These are phyloP conservation scores for Tricholoma furcatifolium DNA, from an alignment of 768 basidiomycete species.

Conservation along the genomic window DNA sequence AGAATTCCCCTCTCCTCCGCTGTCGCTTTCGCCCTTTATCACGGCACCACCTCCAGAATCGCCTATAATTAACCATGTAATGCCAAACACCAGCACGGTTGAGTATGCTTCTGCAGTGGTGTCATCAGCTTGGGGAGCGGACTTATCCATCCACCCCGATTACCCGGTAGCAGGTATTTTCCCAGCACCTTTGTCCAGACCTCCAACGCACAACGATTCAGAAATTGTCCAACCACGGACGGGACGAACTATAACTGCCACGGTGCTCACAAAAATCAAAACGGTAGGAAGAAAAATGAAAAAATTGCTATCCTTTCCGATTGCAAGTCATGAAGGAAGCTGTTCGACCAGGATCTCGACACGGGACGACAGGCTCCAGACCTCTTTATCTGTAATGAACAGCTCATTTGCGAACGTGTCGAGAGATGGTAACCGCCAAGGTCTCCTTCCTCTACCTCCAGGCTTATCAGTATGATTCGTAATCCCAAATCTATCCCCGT, in stretches of 20 bases:
- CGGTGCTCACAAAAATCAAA: conserved; percentile 22
- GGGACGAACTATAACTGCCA: conserved; percentile 1
- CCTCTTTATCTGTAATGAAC: background rate
- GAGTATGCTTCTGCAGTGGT: conserved; percentile 34
- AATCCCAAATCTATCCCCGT: background rate
- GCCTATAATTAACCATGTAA: background rate
- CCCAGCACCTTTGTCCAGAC: background rate
- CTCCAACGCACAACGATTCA: background rate
- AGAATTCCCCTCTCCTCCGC: conserved; percentile 14
- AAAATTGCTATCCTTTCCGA: conserved; percentile 18
- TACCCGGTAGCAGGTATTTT: conserved; percentile 1
- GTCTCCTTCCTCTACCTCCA: conserved; percentile 22
- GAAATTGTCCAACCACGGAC: background rate
- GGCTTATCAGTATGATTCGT: conserved; percentile 22
- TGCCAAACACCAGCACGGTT: conserved; percentile 22
- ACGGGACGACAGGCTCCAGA: background rate
- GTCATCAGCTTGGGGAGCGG: conserved; percentile 30
- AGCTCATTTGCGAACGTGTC: background rate
- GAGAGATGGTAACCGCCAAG: background rate
- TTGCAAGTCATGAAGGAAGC: background rate
- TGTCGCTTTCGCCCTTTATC: conserved; percentile 19
- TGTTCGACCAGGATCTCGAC: background rate
- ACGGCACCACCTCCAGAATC: conserved; percentile 12
- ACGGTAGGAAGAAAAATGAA: conserved; percentile 27
- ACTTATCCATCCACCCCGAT: conserved; percentile 10